These are phyloP conservation scores for Curvularia spicifera DNA, from an alignment of 2,329 filamentous ascomycete species.

Conservation along the genomic window DNA sequence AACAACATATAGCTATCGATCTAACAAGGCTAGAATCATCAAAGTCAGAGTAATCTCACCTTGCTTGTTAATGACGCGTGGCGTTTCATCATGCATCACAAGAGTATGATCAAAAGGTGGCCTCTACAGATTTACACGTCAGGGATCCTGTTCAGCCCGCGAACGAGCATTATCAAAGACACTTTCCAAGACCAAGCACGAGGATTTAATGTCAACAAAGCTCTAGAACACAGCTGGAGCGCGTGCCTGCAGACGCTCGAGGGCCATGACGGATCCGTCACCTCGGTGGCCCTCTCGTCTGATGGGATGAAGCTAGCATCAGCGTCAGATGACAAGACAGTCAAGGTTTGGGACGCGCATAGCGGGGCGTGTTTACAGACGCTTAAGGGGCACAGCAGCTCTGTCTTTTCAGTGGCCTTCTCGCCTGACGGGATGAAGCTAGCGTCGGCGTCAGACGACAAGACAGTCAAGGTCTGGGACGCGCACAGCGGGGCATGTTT, in stretches of 20 bases:
- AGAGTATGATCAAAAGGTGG: not conserved
- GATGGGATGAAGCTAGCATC: conserved; percentile 11
- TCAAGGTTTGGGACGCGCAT: not conserved
- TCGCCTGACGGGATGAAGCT: conserved; percentile 11
- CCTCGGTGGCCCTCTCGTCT: not conserved
- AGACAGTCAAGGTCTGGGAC: not conserved
- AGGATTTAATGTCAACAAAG: not conserved
- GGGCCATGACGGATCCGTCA: not conserved
- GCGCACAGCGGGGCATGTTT: conserved; percentile 6
- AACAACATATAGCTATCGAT: not conserved
- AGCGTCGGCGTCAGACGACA: not conserved
- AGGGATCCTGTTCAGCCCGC: not conserved
- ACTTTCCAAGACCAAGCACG: not conserved
- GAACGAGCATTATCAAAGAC: not conserved
- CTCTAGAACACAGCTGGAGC: not conserved
- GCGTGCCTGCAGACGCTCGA: no score
- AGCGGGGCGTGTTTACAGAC: conserved; percentile 19
- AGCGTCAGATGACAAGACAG: conserved; percentile 7
- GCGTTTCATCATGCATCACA: not conserved
- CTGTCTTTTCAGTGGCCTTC: conserved; percentile 18
- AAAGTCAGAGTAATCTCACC: not conserved
- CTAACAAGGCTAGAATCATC: not conserved
- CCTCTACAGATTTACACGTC: not conserved
- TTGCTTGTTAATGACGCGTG: not conserved
- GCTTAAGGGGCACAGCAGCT: conserved; percentile 22